These are phyloP conservation scores for Neonectria magnoliae DNA, from an alignment of 2,329 filamentous ascomycete genomes.

Conservation along the genomic window DNA sequence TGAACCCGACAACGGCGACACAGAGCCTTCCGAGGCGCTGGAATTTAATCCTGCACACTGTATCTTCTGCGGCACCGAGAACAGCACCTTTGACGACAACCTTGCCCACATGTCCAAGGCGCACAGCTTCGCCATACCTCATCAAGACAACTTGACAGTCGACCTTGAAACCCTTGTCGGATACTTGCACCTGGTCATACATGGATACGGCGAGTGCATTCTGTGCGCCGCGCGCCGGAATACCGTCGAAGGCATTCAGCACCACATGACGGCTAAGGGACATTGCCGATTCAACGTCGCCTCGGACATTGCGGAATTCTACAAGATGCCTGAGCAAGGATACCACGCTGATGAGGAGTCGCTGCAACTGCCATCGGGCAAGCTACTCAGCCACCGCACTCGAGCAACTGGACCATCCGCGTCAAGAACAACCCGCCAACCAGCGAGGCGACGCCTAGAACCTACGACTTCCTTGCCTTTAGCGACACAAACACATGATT, in stretches of 20 bases:
- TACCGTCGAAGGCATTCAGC: slow-evolving; percentile 57
- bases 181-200: slow-evolving; percentile 61
- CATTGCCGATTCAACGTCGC: slow-evolving; percentile 58
- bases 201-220: slow-evolving; percentile 60
- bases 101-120: slow-evolving; percentile 59
- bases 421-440: neutral
- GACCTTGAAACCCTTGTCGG: slow-evolving; percentile 58
- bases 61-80: slow-evolving; percentile 54
- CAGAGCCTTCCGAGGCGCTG: neutral
- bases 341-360: slow-evolving; percentile 3
- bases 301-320: slow-evolving; percentile 55
- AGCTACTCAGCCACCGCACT: slow-evolving; percentile 31
- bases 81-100: slow-evolving; percentile 48
- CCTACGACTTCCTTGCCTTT: neutral
- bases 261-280: slow-evolving; percentile 61
- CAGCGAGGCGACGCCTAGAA: neutral
- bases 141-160: slow-evolving; percentile 51
- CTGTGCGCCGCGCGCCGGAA: slow-evolving; percentile 57
- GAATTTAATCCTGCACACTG: slow-evolving; percentile 41
- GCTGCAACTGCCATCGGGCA: slow-evolving; percentile 31
- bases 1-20: neutral
- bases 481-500: neutral
- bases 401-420: neutral
- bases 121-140: slow-evolving; percentile 58
- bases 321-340: slow-evolving; percentile 37